Evolutionary conservation across 768 basidiomycete genomes (phyloP), one percentile per base, ranked within the genome.

Genomic region (Xerocomellus dryophilus): DNA sequence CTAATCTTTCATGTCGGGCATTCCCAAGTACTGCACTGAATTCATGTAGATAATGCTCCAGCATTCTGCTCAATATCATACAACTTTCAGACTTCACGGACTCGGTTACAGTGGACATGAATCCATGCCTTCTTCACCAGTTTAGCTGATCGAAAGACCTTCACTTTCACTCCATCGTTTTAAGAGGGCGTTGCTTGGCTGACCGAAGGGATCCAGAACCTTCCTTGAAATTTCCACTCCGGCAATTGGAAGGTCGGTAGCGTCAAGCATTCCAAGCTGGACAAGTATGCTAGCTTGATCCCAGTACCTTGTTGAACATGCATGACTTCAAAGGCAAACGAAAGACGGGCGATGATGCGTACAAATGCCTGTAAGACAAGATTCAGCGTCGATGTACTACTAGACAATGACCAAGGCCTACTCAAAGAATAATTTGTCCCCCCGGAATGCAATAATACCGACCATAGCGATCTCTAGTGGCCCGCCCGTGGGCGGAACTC

Each of bases 351-450:
- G 14, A 45, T 7, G 23, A 35, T 36, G 23, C 58, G 57, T 52
- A 66, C 62, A 60, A 43, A 40, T 65, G 55, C 52, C 64, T 65
- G 20, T 34, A 17, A 47, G 15, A 39, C 32, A 17, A 43, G 4
- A 15, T 29, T 44, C 29, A 58, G 41, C 18, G 21, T 51, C 20
- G 35, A 36, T 39, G n/a, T 40, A 9, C n/a, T 8, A 47, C 27
- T 25, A 31, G 31, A 31, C n/a, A 7, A 38, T 35, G 27, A 49
- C n/a, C 10, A 45, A 43, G 12, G 14, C 46, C 20, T 63, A 78
- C 73, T 80, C 79, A 58, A 78, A 77, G 39, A 74, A 75, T 32
- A 80, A 60, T 50, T 77, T 78, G 58, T 80, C 77, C n/a, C 79
- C 78, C 43, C 77, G 67, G 43, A 80, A 74, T 11, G 75, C 76